These are phyloP conservation scores for Tylopilus vinaceipallidus DNA, from an alignment of 768 basidiomycete genomes.

Conservation along the genomic window DNA sequence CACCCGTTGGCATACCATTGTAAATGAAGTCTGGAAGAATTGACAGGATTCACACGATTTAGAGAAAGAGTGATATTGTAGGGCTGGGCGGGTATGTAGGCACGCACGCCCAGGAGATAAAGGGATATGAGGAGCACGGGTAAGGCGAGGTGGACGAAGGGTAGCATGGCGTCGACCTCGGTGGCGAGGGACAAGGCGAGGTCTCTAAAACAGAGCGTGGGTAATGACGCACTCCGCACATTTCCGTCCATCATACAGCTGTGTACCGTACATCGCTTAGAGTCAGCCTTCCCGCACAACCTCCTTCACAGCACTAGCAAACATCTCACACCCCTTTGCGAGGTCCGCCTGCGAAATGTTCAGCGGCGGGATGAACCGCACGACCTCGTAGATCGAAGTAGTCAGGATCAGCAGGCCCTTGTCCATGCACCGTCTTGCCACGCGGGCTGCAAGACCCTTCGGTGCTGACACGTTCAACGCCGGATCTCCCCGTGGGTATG, in stretches of 20 bases:
- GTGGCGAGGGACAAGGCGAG: slow-evolving; percentile 10
- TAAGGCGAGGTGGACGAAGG: slow-evolving; percentile 5
- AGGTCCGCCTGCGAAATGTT: slow-evolving; percentile 78
- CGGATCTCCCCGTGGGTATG: slow-evolving; percentile 51
- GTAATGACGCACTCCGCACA: slow-evolving; percentile 9
- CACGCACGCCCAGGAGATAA: slow-evolving; percentile 22
- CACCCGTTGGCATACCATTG: slow-evolving; percentile 60
- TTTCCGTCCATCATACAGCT: too few species aligned
- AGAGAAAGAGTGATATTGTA: slow-evolving; percentile 61
- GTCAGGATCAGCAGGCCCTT: slow-evolving; percentile 86
- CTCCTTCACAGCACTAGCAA: slow-evolving; percentile 68
- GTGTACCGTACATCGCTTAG: neutral
- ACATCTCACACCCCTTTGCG: slow-evolving; percentile 62
- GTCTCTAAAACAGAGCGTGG: slow-evolving; percentile 4
- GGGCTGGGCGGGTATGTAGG: slow-evolving; percentile 71
- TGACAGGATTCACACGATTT: slow-evolving; percentile 45
- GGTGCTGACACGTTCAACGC: slow-evolving; percentile 37
- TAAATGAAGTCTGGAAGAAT: slow-evolving; percentile 48
- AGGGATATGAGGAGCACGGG: slow-evolving; percentile 5
- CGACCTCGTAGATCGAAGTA: slow-evolving; percentile 83
- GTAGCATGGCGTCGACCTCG: slow-evolving; percentile 7
- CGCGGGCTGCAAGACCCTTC: slow-evolving; percentile 59
- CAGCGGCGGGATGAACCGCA: slow-evolving; percentile 92
- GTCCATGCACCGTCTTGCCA: slow-evolving; percentile 79
- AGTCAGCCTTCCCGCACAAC: slow-evolving; percentile 49